Evolutionary conservation across 106 monocot species (phyloP).

Genomic region (Xerophyta viscosa): DNA sequence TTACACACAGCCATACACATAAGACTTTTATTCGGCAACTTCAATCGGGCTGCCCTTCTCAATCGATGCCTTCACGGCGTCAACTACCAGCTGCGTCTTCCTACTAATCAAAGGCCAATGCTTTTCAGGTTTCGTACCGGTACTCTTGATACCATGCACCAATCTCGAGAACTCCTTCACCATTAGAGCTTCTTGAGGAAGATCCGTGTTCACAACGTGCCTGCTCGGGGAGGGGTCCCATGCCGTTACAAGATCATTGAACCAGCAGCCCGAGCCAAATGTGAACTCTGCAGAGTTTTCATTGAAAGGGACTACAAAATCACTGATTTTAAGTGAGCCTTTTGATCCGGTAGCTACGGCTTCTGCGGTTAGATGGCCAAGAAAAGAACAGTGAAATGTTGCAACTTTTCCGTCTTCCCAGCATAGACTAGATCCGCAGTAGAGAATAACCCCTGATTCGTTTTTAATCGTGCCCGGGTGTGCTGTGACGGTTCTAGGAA

Average conservation of each 20-base stretch:
- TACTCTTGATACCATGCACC: slow-evolving; percentile 28
- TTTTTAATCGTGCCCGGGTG: slow-evolving; percentile 28
- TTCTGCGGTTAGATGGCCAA: slow-evolving; percentile 52
- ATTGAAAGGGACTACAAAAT: slow-evolving; percentile 60
- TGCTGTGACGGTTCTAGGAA: slow-evolving; percentile 56
- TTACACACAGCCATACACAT: slow-evolving; percentile 45
- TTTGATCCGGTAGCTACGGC: slow-evolving; percentile 37
- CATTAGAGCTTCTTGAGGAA: slow-evolving; percentile 78
- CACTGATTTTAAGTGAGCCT: slow-evolving; percentile 43
- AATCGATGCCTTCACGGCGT: slow-evolving; percentile 53
- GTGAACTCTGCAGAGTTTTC: slow-evolving; percentile 32
- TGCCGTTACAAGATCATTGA: slow-evolving; percentile 41
- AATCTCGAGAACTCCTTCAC: slow-evolving; percentile 65
- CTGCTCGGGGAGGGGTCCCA: slow-evolving; percentile 45
- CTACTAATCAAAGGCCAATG: slow-evolving; percentile 48
- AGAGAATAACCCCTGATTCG: slow-evolving; percentile 44
- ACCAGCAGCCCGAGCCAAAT: slow-evolving; percentile 25
- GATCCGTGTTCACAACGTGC: slow-evolving; percentile 37
- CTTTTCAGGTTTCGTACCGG: slow-evolving; percentile 26
- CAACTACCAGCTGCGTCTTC: slow-evolving; percentile 55
- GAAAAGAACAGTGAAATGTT: slow-evolving; percentile 64
- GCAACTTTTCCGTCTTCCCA: slow-evolving; percentile 65
- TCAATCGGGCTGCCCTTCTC: too few relatives aligned
- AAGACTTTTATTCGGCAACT: too few relatives aligned
- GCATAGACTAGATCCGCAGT: slow-evolving; percentile 42